Evolutionary conservation across 345 rosid species (phyloP).

Genomic region (Chamaenerion angustifolium): DNA sequence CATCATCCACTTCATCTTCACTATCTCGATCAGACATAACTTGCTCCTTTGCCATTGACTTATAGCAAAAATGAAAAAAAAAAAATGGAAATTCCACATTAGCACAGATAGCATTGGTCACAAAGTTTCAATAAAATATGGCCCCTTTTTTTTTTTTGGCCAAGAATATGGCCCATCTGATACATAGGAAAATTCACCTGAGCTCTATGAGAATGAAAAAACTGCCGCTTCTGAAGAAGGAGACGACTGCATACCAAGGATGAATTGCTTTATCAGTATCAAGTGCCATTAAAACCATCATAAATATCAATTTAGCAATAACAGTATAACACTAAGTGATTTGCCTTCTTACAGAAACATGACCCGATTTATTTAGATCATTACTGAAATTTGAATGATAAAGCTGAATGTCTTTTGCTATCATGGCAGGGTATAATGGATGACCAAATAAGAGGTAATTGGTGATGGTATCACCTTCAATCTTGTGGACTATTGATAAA

Average conservation of each 20-base stretch:
- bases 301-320: no score
- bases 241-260: conserved; percentile 42
- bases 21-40: conserved; percentile 90
- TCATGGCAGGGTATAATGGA: no score
- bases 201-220: conserved; percentile 98
- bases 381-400: no score
- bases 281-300: no score
- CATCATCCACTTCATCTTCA: conserved; percentile 99
- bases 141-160: no score
- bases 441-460: no score
- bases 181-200: conserved; percentile 39
- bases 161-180: neutral
- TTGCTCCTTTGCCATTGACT: conserved; percentile 96
- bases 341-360: no score
- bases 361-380: no score
- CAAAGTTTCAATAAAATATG: neutral
- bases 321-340: no score
- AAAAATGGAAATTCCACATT: neutral
- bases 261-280: neutral
- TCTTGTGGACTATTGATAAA: no score
- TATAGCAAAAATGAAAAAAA: conserved; percentile 13
- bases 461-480: no score
- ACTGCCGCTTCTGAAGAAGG: conserved; percentile 79
- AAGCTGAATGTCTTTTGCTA: no score
- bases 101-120: neutral